Conservation (phyloP, 768 basidiomycete species). For the Multifurca ochricompacta region DNA sequence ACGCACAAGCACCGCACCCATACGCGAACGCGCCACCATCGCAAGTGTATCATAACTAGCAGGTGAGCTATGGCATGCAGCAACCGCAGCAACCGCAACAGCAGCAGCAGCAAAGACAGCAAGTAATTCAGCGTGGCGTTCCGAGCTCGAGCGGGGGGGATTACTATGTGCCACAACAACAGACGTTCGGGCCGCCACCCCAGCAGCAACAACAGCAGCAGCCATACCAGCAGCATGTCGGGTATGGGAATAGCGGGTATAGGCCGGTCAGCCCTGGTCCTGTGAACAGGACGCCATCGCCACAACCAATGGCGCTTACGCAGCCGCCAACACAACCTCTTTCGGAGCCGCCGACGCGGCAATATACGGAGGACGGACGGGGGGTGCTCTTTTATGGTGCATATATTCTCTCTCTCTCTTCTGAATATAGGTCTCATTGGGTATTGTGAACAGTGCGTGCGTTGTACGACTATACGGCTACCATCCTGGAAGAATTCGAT, state of each 20-base stretch:
- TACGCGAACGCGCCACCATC: conserved; percentile 15
- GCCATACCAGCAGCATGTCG: conserved; percentile 30
- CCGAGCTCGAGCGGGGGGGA: conserved; percentile 5
- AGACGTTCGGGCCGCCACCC: conserved; percentile 9
- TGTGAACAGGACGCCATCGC: conserved; percentile 42
- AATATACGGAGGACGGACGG: conserved; percentile 75
- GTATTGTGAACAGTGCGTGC: conserved; percentile 60
- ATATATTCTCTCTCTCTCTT: conserved; percentile 25
- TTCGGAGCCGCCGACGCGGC: conserved; percentile 47
- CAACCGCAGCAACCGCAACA: conserved; percentile 23
- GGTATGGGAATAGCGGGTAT: conserved; percentile 29
- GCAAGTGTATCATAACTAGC: conserved; percentile 6
- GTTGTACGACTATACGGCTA: conserved; percentile 77
- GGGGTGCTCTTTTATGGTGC: conserved; percentile 84
- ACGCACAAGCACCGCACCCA: conserved; percentile 14
- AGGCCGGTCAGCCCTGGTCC: conserved; percentile 36
- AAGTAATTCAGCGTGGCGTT: conserved; percentile 6
- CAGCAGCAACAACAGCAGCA: conserved; percentile 23
- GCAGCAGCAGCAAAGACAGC: conserved; percentile 13
- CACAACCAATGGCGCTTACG: conserved; percentile 31
- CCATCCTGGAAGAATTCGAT: conserved; percentile 90
- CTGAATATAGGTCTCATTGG: conserved; percentile 8
- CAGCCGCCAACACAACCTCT: conserved; percentile 16
- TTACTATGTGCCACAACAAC: conserved; percentile 13
- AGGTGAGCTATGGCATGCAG: conserved; percentile 4